phyloP scores from a whole-genome alignment of 331 rosid species.

The Phaseolus coccineus region DNA sequence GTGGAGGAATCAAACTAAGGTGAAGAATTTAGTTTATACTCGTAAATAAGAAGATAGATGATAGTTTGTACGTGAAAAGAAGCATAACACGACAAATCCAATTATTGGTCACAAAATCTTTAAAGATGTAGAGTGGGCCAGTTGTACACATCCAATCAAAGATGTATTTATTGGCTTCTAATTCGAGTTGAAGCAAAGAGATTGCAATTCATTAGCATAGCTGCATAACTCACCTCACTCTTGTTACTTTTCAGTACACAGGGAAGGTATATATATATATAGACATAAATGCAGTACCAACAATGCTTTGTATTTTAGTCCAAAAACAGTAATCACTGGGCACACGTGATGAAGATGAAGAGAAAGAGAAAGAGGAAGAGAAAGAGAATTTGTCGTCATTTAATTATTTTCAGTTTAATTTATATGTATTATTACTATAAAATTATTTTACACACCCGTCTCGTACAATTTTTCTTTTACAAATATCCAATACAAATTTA shows the following conservation, averaged over 20 bases:
- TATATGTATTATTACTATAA: too few species aligned
- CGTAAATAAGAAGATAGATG: background rate
- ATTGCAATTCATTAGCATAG: background rate
- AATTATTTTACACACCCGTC: background rate
- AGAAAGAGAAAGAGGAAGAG: too few species aligned
- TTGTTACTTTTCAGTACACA: background rate
- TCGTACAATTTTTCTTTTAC: too few species aligned
- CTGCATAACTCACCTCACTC: background rate
- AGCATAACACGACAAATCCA: conserved; percentile 26
- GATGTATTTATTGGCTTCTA: conserved; percentile 15
- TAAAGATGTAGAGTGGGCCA: conserved; percentile 26
- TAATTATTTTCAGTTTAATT: too few species aligned
- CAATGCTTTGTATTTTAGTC: background rate
- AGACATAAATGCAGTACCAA: background rate
- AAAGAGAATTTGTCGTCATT: background rate
- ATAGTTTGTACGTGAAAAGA: background rate
- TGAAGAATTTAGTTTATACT: conserved; percentile 15
- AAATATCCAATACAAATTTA: too few species aligned
- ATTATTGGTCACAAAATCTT: conserved; percentile 30
- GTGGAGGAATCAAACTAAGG: conserved; percentile 21
- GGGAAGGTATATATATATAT: too few species aligned
- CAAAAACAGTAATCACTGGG: background rate
- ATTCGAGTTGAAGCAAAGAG: background rate
- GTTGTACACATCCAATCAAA: conserved; percentile 31
- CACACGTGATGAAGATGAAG: too few species aligned